phyloP scores from a whole-genome alignment of 2,329 filamentous ascomycete species.

The Sclerotinia trifoliorum region DNA sequence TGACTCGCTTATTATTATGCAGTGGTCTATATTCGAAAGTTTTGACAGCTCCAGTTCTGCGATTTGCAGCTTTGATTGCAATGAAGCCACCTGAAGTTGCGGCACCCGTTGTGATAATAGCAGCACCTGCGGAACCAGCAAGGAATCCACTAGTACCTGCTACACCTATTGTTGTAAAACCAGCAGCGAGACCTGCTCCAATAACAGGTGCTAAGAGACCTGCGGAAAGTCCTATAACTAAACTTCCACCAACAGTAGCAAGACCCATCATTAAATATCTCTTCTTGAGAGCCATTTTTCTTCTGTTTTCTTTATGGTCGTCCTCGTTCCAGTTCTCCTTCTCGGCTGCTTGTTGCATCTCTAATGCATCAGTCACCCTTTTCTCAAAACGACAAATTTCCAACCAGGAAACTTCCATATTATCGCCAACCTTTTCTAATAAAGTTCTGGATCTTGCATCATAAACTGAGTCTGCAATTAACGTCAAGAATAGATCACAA shows the following conservation, averaged over 20 bases:
- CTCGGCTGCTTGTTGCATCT: conserved; percentile 93
- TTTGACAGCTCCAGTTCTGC: conserved; percentile 85
- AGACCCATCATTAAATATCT: conserved; percentile 95
- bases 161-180: conserved; percentile 92
- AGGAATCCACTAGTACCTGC: conserved; percentile 86
- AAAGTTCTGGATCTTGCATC: conserved; percentile 83
- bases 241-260: conserved; percentile 88
- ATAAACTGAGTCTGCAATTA: conserved; percentile 96
- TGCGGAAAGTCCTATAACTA: conserved; percentile 93
- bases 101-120: conserved; percentile 87
- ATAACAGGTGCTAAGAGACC: conserved; percentile 91
- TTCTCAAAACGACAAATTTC: conserved; percentile 98
- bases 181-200: conserved; percentile 87
- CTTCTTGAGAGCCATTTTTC: conserved; percentile 76
- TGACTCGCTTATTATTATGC: conserved; percentile 97
- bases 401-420: conserved; percentile 80
- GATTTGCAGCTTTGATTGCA: conserved; percentile 78
- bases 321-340: conserved; percentile 99
- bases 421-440: conserved; percentile 77
- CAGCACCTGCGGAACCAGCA: conserved; percentile 86
- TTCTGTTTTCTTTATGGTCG: conserved; percentile 82
- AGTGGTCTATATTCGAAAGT: conserved; percentile 96
- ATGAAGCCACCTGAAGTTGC: conserved; percentile 85
- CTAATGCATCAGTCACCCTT: conserved; percentile 89
- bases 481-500: conserved; percentile 88